These are phyloP conservation scores for Phyllosticta ampelicida DNA, from an alignment of 2,329 filamentous ascomycete genomes.

Conservation along the genomic window DNA sequence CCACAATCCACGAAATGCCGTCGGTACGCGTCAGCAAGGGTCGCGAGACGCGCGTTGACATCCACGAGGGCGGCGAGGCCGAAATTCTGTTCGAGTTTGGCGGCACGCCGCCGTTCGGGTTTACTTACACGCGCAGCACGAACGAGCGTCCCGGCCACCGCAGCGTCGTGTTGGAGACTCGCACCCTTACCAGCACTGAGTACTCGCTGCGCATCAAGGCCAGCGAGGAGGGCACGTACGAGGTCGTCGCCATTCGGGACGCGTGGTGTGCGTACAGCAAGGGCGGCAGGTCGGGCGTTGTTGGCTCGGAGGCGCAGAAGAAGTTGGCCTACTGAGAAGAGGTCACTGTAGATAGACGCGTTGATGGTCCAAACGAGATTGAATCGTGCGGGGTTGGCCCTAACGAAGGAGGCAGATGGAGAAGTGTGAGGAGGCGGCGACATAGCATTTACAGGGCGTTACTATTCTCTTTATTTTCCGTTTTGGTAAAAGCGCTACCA, in stretches of 20 bases:
- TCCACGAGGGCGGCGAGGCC: constrained; percentile 90
- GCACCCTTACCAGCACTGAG: constrained; percentile 75
- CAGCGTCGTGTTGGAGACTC: constrained; percentile 72
- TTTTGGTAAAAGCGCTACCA: not conserved
- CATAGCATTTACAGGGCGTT: not conserved
- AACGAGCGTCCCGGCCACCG: constrained; percentile 58
- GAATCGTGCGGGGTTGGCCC: not conserved
- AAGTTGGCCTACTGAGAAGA: constrained; percentile 25
- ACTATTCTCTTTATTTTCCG: not conserved
- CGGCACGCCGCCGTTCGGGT: constrained; percentile 93
- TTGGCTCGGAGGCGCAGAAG: constrained; percentile 25
- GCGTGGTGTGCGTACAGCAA: constrained; percentile 82
- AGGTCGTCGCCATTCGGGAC: constrained; percentile 94
- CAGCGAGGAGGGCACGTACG: constrained; percentile 91
- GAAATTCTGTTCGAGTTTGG: constrained; percentile 93
- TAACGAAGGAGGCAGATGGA: not conserved
- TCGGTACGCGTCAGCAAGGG: constrained; percentile 85
- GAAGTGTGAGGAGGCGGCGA: not conserved
- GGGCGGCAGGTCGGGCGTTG: constrained; percentile 38
- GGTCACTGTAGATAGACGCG: not conserved
- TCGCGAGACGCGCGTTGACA: constrained; percentile 70
- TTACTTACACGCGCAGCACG: constrained; percentile 86
- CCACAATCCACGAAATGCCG: constrained; percentile 83
- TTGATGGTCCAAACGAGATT: not conserved
- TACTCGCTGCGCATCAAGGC: constrained; percentile 72